Evolutionary conservation across 2,329 filamentous ascomycete genomes (phyloP), one percentile per base, ranked within the genome.

Genomic region (Diaporthe amygdali): DNA sequence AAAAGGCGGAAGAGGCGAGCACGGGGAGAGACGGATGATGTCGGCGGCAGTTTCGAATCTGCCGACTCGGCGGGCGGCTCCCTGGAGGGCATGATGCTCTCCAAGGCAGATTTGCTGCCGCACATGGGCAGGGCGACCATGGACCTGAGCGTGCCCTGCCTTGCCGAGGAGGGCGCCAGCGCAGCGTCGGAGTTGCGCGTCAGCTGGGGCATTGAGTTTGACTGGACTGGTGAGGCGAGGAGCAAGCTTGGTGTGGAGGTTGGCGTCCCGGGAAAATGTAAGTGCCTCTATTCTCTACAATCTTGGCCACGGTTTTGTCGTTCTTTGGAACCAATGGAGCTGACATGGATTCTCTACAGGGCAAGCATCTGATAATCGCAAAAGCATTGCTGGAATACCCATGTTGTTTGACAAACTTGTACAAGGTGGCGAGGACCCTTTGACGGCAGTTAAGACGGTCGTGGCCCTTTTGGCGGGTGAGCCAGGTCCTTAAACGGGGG

Each of bases 201-300:
- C 1, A 83, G 86, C 70, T 94, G 92, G 92, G 83, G 80, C 56
- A 90, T 93, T 52, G 80, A 81, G 2, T 93, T 94, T 76, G 92
- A 94, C 78, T 94, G 91, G 92, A 91, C 91, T 0, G 92, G 92
- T 7, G 92, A 94, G 77, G 91, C 90, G 5, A 86, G 88, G 76
- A 93, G 88, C 74, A 83, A 83, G 54, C 80, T 93, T 20, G 82
- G 81, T 5, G 82, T 91, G 14, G 78, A 88, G 73, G 82, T 90
- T 2, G 87, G 87, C 5, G 82, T 90, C 49, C 91, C 92, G 0
- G 84, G 82, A 9, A 89, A 88, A 77, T 94, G 91, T 93, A 80
- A 87, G 91, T 87, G 44, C 32, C 25, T 32, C 32, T 37, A 39
- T 70, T 22, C 10, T 59, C 3, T 25, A 56, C 64, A 75, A 44